Evolutionary conservation across 2,329 filamentous ascomycete genomes (phyloP).

Genomic region (Botrytis fragariae): DNA sequence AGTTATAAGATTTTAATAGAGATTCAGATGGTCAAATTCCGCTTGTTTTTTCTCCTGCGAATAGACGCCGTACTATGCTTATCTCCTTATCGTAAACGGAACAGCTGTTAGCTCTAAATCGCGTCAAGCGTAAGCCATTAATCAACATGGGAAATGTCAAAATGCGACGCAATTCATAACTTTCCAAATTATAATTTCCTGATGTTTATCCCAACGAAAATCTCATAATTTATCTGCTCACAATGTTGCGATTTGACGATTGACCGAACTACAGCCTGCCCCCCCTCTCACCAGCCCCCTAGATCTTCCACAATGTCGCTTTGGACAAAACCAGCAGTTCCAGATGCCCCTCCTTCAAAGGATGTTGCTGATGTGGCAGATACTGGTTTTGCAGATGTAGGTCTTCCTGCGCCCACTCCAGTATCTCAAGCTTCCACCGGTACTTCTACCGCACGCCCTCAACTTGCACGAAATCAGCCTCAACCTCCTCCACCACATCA

Average conservation of each 20-base stretch:
- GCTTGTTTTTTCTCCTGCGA: too few species aligned
- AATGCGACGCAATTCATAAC: background rate
- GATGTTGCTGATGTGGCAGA: conserved; percentile 43
- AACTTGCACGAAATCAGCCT: conserved; percentile 41
- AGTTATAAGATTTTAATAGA: too few species aligned
- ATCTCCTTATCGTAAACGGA: conserved; percentile 14
- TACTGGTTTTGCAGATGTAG: conserved; percentile 43
- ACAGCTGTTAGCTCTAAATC: background rate
- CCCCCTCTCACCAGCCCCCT: background rate
- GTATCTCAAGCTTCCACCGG: conserved; percentile 26
- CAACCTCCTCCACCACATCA: conserved; percentile 40
- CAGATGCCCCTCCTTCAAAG: conserved; percentile 23
- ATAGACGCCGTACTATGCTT: too few species aligned
- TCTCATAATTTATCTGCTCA: background rate
- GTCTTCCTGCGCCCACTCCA: conserved; percentile 33
- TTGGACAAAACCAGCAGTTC: conserved; percentile 30
- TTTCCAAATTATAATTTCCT: background rate
- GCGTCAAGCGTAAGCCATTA: conserved; percentile 8
- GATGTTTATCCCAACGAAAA: background rate
- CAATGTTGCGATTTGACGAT: background rate
- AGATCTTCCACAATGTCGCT: conserved; percentile 31
- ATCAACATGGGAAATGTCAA: background rate
- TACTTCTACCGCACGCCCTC: conserved; percentile 34
- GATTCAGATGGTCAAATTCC: too few species aligned
- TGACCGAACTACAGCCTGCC: background rate